A percentile compares a stretch with the other conserved stretches of the same genome.
phyloP scores from a whole-genome alignment of 345 rosid species.

The Eucalyptus decipiens region DNA sequence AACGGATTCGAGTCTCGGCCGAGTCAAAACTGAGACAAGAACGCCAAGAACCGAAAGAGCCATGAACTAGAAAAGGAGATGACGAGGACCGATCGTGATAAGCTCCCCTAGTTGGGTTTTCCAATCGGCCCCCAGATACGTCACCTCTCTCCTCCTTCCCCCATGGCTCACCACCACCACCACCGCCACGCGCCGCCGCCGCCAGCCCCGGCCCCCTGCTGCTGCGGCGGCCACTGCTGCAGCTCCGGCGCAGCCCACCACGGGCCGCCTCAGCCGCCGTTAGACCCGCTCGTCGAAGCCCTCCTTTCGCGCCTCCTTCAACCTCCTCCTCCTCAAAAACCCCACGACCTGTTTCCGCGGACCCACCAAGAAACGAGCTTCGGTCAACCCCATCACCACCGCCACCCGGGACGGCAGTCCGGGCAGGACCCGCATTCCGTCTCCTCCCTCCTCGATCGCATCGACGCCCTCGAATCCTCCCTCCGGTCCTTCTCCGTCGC shows the following conservation, averaged over 20 bases:
- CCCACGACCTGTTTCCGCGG: background rate
- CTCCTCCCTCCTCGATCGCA: slow-evolving; percentile 18
- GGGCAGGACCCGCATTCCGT: slow-evolving; percentile 7
- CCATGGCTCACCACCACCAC: slow-evolving; percentile 47
- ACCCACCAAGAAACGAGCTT: background rate
- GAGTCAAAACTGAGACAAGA: background rate
- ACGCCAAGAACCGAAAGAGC: background rate
- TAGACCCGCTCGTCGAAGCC: slow-evolving; percentile 45
- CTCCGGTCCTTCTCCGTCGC: slow-evolving; percentile 15
- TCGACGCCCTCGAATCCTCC: slow-evolving; percentile 9
- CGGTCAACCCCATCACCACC: background rate
- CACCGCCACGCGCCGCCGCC: background rate
- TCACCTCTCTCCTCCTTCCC: background rate
- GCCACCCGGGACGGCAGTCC: slow-evolving; percentile 1
- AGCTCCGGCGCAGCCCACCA: slow-evolving; percentile 6
- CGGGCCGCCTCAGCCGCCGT: slow-evolving; percentile 6
- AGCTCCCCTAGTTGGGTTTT: background rate
- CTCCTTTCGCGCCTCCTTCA: slow-evolving; percentile 26
- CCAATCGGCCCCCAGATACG: background rate
- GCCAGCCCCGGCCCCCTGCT: background rate
- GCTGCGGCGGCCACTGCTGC: slow-evolving; percentile 8
- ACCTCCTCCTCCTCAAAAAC: slow-evolving; percentile 12
- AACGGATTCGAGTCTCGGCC: background rate
- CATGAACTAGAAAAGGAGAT: background rate
- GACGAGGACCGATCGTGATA: background rate